phyloP scores from a whole-genome alignment of 306 rosid species.

The Senna siamea region DNA sequence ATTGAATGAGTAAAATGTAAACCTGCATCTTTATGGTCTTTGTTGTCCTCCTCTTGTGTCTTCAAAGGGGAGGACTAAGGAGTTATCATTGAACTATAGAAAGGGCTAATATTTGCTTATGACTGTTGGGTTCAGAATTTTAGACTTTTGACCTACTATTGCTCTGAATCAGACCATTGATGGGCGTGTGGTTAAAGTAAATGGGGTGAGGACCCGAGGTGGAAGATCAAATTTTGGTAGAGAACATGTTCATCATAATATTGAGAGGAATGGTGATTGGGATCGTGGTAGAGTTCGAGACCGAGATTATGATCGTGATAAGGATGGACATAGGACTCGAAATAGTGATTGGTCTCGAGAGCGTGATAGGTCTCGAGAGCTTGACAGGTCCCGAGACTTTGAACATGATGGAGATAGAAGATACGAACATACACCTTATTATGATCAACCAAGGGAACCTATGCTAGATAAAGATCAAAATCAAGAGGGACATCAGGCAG shows the following conservation, averaged over 20 bases:
- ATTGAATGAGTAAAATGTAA: not conserved
- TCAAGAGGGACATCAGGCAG: slow-evolving; percentile 47
- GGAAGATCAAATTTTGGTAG: slow-evolving; percentile 71
- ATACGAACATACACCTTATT: slow-evolving; percentile 50
- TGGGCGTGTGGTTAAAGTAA: slow-evolving; percentile 85
- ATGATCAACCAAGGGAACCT: slow-evolving; percentile 51
- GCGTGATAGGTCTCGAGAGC: slow-evolving; percentile 64
- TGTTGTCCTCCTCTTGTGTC: not conserved
- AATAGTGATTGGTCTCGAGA: slow-evolving; percentile 57
- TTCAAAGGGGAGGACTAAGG: not conserved
- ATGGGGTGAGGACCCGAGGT: slow-evolving; percentile 72
- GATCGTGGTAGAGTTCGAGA: slow-evolving; percentile 57
- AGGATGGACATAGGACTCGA: slow-evolving; percentile 56
- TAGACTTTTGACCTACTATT: slow-evolving; percentile 36
- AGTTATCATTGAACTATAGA: not conserved
- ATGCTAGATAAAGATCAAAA: slow-evolving; percentile 48
- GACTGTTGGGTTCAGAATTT: slow-evolving; percentile 29
- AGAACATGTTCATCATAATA: slow-evolving; percentile 50
- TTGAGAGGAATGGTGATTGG: slow-evolving; percentile 70
- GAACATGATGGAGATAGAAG: slow-evolving; percentile 59
- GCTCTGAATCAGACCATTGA: slow-evolving; percentile 68
- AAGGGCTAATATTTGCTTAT: slow-evolving; percentile 10
- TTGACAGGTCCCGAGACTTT: slow-evolving; percentile 53
- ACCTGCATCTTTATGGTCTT: not conserved
- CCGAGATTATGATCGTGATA: slow-evolving; percentile 58